These are phyloP conservation scores for Nicotiana benthamiana DNA, from an alignment of 257 asterid species.

Conservation along the genomic window DNA sequence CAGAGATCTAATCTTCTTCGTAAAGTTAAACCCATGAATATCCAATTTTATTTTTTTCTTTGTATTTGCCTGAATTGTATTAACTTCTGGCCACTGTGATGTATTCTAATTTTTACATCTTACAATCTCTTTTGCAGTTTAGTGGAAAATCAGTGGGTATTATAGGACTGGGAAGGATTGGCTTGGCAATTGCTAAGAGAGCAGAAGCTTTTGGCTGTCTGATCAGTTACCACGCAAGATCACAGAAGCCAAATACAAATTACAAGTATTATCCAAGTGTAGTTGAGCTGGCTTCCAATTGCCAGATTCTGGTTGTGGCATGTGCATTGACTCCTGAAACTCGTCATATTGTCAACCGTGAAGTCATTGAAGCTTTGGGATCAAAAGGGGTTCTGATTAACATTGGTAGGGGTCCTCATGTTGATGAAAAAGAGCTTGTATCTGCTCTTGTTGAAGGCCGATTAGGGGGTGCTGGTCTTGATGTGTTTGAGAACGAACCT, in stretches of 20 bases:
- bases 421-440: slow-evolving; percentile 71
- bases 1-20: background rate
- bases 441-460: slow-evolving; percentile 81
- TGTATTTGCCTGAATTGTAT: background rate
- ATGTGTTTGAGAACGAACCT: slow-evolving; percentile 78
- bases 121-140: slow-evolving; percentile 42
- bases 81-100: background rate
- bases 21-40: background rate
- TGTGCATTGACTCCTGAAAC: slow-evolving; percentile 68
- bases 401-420: slow-evolving; percentile 77
- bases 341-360: slow-evolving; percentile 53
- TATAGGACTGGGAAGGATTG: slow-evolving; percentile 79
- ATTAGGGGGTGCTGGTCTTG: slow-evolving; percentile 84
- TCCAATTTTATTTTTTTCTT: background rate
- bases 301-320: slow-evolving; percentile 68
- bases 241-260: slow-evolving; percentile 39
- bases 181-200: slow-evolving; percentile 64
- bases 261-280: slow-evolving; percentile 44
- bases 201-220: slow-evolving; percentile 65
- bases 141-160: slow-evolving; percentile 72
- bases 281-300: slow-evolving; percentile 58
- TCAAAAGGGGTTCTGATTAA: slow-evolving; percentile 69
- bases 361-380: slow-evolving; percentile 67
- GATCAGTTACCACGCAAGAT: slow-evolving; percentile 60
- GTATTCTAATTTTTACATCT: background rate